Conservation (phyloP, 2,329 filamentous ascomycete genomes). For the Endoconidiophora laricicola region DNA sequence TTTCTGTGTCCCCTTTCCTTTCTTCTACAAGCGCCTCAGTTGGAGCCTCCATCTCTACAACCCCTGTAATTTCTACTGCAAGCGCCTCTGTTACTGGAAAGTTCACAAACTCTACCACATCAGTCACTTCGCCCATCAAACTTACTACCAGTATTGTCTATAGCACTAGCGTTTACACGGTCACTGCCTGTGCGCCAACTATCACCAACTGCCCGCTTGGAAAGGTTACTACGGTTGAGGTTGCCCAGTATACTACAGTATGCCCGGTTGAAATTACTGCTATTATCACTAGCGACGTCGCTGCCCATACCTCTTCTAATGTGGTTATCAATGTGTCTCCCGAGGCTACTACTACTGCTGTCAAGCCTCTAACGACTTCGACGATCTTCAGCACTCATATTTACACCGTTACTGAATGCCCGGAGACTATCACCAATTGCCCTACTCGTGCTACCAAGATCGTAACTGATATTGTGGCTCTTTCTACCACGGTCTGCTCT, state of each 20-base stretch:
- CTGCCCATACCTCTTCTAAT: not conserved
- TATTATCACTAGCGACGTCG: not conserved
- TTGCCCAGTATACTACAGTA: constrained; percentile 22
- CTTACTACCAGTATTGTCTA: constrained; percentile 18
- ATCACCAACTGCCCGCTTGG: constrained; percentile 20
- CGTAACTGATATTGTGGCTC: constrained; percentile 24
- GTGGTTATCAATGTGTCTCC: not conserved
- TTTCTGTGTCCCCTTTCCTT: not conserved
- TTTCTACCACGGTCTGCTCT: constrained; percentile 31
- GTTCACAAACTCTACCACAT: constrained; percentile 7
- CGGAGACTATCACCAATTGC: constrained; percentile 25
- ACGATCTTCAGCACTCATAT: constrained; percentile 27
- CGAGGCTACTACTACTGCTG: not conserved
- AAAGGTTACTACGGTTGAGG: constrained; percentile 16
- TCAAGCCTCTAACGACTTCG: constrained; percentile 18
- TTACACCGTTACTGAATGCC: constrained; percentile 40
- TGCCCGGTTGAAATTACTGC: constrained; percentile 21
- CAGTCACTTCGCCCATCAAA: constrained; percentile 7
- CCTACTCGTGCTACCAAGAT: constrained; percentile 21
- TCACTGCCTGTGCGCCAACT: constrained; percentile 19
- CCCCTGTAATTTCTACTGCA: not conserved
- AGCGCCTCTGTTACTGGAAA: constrained; percentile 9
- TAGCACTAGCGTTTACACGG: constrained; percentile 18
- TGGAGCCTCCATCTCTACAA: not conserved
- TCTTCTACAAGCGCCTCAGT: not conserved